Evolutionary conservation across 208 protist species (phyloP).

Genomic region (Leishmania major): DNA sequence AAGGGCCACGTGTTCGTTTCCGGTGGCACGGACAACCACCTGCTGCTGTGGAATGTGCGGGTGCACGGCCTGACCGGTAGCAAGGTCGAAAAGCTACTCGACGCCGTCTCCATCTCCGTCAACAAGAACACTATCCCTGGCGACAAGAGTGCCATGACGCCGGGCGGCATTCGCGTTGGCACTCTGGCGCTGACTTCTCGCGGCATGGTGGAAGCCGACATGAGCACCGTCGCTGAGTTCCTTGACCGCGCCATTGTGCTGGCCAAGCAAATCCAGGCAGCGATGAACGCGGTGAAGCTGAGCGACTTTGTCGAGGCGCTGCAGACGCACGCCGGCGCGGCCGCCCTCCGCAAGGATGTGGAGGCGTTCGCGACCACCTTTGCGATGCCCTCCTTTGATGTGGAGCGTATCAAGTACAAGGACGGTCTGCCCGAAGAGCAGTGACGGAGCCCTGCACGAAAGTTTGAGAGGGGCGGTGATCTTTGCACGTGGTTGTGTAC

Average conservation of each 20-base stretch:
- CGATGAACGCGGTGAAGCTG: slow-evolving; percentile 56
- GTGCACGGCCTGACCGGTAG: slow-evolving; percentile 93
- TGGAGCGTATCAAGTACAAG: slow-evolving; percentile 72
- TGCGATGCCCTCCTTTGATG: slow-evolving; percentile 88
- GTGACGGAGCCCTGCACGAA: neutral
- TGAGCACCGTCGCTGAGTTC: slow-evolving; percentile 90
- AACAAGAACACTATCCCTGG: slow-evolving; percentile 99
- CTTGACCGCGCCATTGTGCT: slow-evolving; percentile 89
- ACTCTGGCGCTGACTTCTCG: slow-evolving; percentile 96
- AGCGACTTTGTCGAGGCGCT: slow-evolving; percentile 79
- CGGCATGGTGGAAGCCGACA: slow-evolving; percentile 93
- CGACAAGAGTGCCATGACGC: slow-evolving; percentile 93
- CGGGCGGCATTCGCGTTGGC: slow-evolving; percentile 96
- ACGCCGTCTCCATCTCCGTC: slow-evolving; percentile 90
- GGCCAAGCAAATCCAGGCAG: slow-evolving; percentile 70
- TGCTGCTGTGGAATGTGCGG: slow-evolving; percentile 97
- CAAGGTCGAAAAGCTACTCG: slow-evolving; percentile 97
- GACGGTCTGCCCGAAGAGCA: slow-evolving; percentile 47
- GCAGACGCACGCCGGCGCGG: slow-evolving; percentile 37
- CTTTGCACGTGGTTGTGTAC: too few species aligned
- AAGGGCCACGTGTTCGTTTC: slow-evolving; percentile 94
- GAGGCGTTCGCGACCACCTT: slow-evolving; percentile 83
- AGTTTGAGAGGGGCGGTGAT: neutral
- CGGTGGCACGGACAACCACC: slow-evolving; percentile 98
- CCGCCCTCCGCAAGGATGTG: slow-evolving; percentile 77